A percentile compares a stretch with the other conserved stretches of the same genome.
Conservation (phyloP, 2,329 filamentous ascomycete genomes). For the Aspergillus ibericus region DNA sequence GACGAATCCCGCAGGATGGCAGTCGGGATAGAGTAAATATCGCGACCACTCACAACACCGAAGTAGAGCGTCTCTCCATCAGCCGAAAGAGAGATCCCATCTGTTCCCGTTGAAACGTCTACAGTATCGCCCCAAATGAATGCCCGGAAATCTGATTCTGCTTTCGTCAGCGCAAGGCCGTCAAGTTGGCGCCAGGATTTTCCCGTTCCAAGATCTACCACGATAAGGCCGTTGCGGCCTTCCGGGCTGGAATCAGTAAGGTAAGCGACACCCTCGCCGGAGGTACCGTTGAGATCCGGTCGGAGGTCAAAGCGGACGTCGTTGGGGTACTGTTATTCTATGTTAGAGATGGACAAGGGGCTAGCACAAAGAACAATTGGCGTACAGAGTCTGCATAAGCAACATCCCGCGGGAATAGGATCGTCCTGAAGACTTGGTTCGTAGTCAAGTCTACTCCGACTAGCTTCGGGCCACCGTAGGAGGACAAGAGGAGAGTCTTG, state of each 20-base stretch:
- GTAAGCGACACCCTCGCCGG: background rate
- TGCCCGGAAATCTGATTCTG: background rate
- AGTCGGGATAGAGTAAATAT: background rate
- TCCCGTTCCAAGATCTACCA: background rate
- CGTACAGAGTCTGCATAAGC: background rate
- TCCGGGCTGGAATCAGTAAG: background rate
- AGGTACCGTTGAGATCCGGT: background rate
- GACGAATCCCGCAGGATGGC: background rate
- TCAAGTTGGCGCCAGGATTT: background rate
- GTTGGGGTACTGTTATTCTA: background rate
- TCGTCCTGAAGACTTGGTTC: background rate
- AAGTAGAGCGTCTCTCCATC: background rate
- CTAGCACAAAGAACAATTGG: background rate
- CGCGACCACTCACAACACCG: background rate
- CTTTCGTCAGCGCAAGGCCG: background rate
- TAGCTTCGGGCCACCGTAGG: background rate
- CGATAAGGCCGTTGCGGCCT: background rate
- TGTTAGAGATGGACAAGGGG: background rate
- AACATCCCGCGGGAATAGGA: background rate
- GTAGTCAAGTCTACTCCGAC: background rate
- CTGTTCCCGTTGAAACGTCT: background rate
- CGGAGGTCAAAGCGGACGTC: background rate
- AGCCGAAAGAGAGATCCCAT: background rate
- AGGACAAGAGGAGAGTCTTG: background rate
- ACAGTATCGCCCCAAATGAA: background rate